A percentile compares a stretch with the other conserved stretches of the same genome.
phyloP scores from a whole-genome alignment of 2,329 filamentous ascomycete species.

The Colletotrichum theobromicola region DNA sequence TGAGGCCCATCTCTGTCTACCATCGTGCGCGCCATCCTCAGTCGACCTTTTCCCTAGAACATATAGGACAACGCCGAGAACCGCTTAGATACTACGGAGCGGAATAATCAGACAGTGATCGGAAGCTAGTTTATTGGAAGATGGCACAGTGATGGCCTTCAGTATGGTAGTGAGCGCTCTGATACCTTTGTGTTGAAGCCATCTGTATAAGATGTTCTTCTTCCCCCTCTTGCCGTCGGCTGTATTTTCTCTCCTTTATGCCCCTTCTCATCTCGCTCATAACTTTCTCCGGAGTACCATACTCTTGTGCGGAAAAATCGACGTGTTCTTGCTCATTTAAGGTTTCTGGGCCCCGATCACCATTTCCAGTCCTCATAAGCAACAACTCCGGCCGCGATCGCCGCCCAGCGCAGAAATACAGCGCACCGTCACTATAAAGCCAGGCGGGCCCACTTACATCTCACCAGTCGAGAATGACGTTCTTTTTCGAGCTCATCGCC shows the following conservation, averaged over 20 bases:
- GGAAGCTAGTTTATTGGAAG: background rate
- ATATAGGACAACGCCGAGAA: background rate
- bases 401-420: background rate
- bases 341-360: background rate
- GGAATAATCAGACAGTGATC: background rate
- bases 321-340: background rate
- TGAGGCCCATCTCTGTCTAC: background rate
- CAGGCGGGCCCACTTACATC: accelerated
- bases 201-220: background rate
- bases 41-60: background rate
- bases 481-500: background rate
- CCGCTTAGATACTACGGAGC: background rate
- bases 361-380: background rate
- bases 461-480: background rate
- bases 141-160: too few relatives aligned
- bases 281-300: accelerated
- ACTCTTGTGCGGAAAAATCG: accelerated
- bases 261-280: background rate
- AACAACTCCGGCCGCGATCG: background rate
- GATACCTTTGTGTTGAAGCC: background rate
- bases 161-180: background rate
- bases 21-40: background rate
- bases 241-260: background rate
- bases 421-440: background rate
- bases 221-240: background rate